Conservation (phyloP, 768 basidiomycete species). For the Russula olivacea region DNA sequence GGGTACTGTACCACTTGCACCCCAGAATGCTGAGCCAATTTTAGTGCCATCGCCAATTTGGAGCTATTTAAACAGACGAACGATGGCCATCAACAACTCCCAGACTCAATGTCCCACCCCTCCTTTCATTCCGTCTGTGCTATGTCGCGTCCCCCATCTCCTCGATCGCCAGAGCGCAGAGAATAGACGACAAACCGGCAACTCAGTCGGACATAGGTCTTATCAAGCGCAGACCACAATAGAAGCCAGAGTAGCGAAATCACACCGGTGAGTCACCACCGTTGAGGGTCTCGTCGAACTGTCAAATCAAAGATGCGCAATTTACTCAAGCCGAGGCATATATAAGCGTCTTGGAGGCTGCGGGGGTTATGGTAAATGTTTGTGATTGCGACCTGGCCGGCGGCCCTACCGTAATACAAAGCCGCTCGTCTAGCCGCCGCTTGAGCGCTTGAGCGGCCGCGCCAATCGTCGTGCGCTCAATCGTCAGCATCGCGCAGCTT, state of each 20-base stretch:
- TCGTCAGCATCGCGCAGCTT: not conserved
- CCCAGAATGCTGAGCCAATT: not conserved
- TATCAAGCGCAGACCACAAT: not conserved
- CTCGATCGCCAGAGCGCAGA: not conserved
- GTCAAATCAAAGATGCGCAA: not conserved
- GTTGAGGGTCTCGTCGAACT: not conserved
- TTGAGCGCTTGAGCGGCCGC: too few species aligned
- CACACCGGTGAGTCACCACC: not conserved
- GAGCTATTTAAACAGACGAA: not conserved
- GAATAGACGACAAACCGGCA: not conserved
- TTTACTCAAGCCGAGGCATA: too few species aligned
- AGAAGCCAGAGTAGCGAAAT: not conserved
- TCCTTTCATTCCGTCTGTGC: not conserved
- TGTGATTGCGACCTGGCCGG: too few species aligned
- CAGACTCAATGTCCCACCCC: not conserved
- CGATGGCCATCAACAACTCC: not conserved
- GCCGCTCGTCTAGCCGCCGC: too few species aligned
- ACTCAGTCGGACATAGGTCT: not conserved
- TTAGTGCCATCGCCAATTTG: not conserved
- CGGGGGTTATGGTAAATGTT: not conserved
- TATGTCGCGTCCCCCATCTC: not conserved
- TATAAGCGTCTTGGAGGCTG: not conserved
- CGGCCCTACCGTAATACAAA: too few species aligned
- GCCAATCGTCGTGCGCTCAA: too few species aligned
- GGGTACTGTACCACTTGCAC: not conserved